Base-by-base conservation (phyloP, 2,329 filamentous ascomycete genomes). In the Huntiella moniliformis region DNA sequence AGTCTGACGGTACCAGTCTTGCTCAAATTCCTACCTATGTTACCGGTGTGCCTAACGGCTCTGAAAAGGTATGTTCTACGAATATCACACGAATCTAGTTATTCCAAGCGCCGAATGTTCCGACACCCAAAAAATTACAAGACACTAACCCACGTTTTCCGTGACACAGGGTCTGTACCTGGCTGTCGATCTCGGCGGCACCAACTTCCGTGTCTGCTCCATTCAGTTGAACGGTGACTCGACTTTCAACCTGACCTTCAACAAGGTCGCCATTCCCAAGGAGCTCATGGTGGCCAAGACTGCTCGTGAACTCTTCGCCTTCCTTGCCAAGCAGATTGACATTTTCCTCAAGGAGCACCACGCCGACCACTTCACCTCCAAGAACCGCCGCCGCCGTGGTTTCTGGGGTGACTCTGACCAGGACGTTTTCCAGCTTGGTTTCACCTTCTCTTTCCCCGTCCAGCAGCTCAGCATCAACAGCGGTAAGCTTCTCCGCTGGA, bases 21-120 rank as follows among this genome's bases (percentile, higher is more conserved):
- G 88, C 82, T 65, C 91, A 96, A 66, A 96, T 98, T 57, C 91
- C 91, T 5, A 94, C 87, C 37, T 98, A 94, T 63, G 88, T 98
- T 53, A 96, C 91, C 1, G 80, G 77, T 33, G 87, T 96, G 22
- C 91, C 91, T 58, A 91, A 96, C 71, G 91, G 91, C 55, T 95
- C 87, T 3, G 91, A 98, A 66, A 93, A 95, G 79, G 86, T 88
- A 65, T 55, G 50, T 31, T 10, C 37, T n/a, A 36, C 16, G 17
- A 28, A 41, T 17, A 18, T 13, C 32, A 16, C 41, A 28, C 13
- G 17, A 16, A 36, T 35, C 41, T 17, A 6, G 13, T 34, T 37
- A n/a, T 11, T 13, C 2, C 6, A 13, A 37, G 15, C 7, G 35
- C 35, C n/a, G 35, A 37, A 42, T 13, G 10, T 28, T 40, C 38